Evolutionary conservation across 2,329 filamentous ascomycete genomes (phyloP), one percentile per base, ranked within the genome.

Genomic region (Aspergillus sp.): DNA sequence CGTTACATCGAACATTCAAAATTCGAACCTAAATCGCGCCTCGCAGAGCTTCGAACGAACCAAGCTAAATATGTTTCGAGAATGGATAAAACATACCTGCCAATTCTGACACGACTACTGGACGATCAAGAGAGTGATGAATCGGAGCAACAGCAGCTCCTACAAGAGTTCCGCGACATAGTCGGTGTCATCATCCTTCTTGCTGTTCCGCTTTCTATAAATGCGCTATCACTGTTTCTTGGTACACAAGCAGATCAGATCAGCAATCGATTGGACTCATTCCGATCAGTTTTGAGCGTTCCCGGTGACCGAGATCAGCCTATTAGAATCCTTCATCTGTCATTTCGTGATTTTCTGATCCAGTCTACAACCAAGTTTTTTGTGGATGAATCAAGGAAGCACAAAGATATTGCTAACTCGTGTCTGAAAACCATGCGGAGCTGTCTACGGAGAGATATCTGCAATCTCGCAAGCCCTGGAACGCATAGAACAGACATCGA

Each of bases 281-380:
- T 54, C 5, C 38, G 45, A 15, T 47, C 49, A 6, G 42, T 51
- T 3, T 25, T 53, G 0, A 32, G 29, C 12, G 16, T 51, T 1
- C 44, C 50, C 0, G 11, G 22, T 4, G 25, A 36, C 10, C 8
- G 11, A 3, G 12, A 35, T 16, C 8, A 7, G 10, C 42, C 46
- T 8, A 28, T 49, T 11, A 25, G 41, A 14, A 20, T 53, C 4
- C 35, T 52, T 10, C 49, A 54, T 39, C 37, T 47, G 31, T 58
- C 52, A 29, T 58, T 59, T 29, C 47, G 49, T 28, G 50, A 58
- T 37, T 57, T 51, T 32, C 47, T 57, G 10, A 34, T 56, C n/a
- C 35, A 48, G 29, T 11, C 25, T 3, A 16, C 40, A 14, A 52
- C 41, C 37, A 30, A 31, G 16, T 51, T 58, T 41, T 46, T 47